A percentile compares a stretch with the other conserved stretches of the same genome.
phyloP scores from a whole-genome alignment of 176 grass and related monocot genomes.

The Phoenix roebelenii region DNA sequence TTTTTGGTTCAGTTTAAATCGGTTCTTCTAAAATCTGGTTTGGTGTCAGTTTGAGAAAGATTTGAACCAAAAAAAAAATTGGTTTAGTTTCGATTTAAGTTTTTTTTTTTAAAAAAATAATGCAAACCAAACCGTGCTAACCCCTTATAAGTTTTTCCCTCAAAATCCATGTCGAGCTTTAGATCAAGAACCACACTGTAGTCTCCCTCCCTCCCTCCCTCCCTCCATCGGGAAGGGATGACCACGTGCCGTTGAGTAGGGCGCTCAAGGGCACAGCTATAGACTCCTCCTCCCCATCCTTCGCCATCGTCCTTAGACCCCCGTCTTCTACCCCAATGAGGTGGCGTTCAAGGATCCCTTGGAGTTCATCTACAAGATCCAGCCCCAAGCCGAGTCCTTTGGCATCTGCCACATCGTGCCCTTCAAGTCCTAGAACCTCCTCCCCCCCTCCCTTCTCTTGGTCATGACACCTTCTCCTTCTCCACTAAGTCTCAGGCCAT shows the following conservation, averaged over 20 bases:
- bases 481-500: slow-evolving; percentile 83
- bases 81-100: no score
- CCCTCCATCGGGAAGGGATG: slow-evolving; percentile 26
- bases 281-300: background rate
- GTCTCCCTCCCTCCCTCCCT: background rate
- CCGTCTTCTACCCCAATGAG: slow-evolving; percentile 68
- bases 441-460: slow-evolving; percentile 32
- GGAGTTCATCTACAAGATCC: slow-evolving; percentile 46
- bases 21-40: no score
- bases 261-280: slow-evolving; percentile 1
- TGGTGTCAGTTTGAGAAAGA: no score
- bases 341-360: slow-evolving; percentile 75
- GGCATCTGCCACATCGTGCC: slow-evolving; percentile 91
- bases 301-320: slow-evolving; percentile 26
- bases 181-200: no score
- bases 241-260: slow-evolving; percentile 16
- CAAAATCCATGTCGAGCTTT: no score
- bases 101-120: no score
- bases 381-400: slow-evolving; percentile 57
- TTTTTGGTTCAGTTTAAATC: no score
- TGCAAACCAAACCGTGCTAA: no score
- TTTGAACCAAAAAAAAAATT: no score
- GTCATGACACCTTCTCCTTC: slow-evolving; percentile 36
- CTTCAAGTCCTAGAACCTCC: slow-evolving; percentile 36
- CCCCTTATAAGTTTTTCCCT: no score